These are phyloP conservation scores for Rosa lucieae DNA, from an alignment of 306 rosid species.

Conservation along the genomic window DNA sequence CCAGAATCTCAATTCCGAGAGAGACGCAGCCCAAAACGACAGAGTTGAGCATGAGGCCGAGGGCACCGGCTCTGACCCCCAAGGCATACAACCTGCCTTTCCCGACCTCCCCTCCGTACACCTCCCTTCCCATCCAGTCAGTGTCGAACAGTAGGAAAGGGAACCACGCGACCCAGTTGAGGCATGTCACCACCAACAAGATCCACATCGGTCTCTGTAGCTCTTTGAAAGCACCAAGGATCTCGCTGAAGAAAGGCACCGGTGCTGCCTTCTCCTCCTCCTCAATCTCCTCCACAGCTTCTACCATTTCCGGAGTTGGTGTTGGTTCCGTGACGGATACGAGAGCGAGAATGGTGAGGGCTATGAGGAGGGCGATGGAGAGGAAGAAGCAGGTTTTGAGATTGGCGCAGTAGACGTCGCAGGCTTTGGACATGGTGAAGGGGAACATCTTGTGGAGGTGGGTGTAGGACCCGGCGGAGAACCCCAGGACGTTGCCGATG, in stretches of 20 bases:
- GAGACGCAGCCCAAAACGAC: conserved; percentile 63
- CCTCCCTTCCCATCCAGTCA: conserved; percentile 95
- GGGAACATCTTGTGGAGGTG: conserved; percentile 50
- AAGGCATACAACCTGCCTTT: conserved; percentile 40
- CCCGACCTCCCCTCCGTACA: conserved; percentile 67
- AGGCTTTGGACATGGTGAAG: conserved; percentile 61
- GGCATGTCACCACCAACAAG: conserved; percentile 68
- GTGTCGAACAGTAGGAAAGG: conserved; percentile 85
- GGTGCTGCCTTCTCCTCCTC: neutral
- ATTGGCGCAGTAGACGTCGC: conserved; percentile 78
- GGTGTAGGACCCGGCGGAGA: conserved; percentile 63
- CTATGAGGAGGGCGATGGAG: conserved; percentile 43
- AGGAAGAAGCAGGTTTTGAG: conserved; percentile 78
- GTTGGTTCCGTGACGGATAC: conserved; percentile 46
- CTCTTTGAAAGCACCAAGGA: conserved; percentile 53
- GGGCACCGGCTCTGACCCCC: conserved; percentile 73
- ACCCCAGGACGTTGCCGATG: conserved; percentile 72
- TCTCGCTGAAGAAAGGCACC: conserved; percentile 48
- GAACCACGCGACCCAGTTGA: conserved; percentile 92
- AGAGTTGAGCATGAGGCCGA: conserved; percentile 78
- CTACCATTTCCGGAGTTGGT: neutral
- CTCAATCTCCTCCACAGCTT: neutral
- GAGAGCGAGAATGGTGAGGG: conserved; percentile 37
- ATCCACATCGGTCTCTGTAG: conserved; percentile 72
- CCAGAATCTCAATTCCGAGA: conserved; percentile 44